Percentiles rank a stretch among this genome's conserved stretches.
These are phyloP conservation scores for Wickerhamiella azymoides DNA, from an alignment of 805 yeast species.

Conservation along the genomic window DNA sequence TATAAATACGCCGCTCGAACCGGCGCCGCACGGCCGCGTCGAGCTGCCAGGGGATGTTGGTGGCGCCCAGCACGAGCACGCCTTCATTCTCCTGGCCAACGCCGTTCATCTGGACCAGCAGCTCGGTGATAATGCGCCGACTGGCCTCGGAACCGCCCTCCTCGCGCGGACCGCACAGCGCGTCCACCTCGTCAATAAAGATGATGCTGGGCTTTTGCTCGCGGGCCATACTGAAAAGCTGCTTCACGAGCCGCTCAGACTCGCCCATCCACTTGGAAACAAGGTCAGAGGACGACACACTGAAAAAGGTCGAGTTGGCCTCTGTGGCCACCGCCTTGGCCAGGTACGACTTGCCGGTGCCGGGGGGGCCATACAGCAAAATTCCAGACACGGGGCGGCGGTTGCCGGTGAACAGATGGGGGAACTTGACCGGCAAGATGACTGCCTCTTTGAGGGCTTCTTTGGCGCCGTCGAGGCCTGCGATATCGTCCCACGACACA, in stretches of 20 bases:
- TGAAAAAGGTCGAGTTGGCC: constrained; percentile 91
- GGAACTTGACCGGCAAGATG: constrained; percentile 88
- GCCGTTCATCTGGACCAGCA: constrained; percentile 96
- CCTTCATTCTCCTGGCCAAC: constrained; percentile 92
- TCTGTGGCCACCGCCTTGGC: constrained; percentile 99
- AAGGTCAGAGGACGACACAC: constrained; percentile 89
- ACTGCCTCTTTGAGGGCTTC: constrained; percentile 97
- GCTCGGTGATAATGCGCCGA: constrained; percentile 88
- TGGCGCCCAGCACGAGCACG: constrained; percentile 89
- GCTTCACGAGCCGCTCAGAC: constrained; percentile 89
- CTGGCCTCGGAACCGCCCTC: constrained; percentile 96
- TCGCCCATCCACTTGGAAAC: constrained; percentile 99
- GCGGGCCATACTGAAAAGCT: constrained; percentile 87
- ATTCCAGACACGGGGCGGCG: constrained; percentile 89
- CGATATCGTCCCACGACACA: constrained; percentile 88
- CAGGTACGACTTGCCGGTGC: constrained; percentile 92
- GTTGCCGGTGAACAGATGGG: constrained; percentile 88
- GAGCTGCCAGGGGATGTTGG: constrained; percentile 97
- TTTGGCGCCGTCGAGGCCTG: constrained; percentile 89
- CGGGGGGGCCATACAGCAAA: constrained; percentile 82
- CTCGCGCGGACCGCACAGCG: constrained; percentile 94
- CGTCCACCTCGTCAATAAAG: constrained; percentile 96
- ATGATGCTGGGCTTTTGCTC: constrained; percentile 92
- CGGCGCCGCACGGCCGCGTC: constrained; percentile 96
- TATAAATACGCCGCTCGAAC: constrained; percentile 88